A percentile compares a stretch with the other conserved stretches of the same genome.
phyloP scores from a whole-genome alignment of 352 stramenopile genomes.

The Phytophthora uliginosa region DNA sequence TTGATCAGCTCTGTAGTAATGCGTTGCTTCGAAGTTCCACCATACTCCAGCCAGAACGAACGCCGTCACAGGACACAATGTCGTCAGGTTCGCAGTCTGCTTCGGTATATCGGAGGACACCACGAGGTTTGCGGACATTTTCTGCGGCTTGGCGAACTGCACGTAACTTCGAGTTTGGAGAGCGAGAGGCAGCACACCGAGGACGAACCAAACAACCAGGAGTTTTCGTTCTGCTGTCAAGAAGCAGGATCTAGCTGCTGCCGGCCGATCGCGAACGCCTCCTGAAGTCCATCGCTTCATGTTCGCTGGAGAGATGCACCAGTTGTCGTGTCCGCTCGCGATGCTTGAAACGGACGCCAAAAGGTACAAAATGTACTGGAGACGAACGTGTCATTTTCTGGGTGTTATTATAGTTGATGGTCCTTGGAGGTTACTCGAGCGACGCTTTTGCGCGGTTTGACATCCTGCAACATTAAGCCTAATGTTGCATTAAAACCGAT shows the following conservation, averaged over 20 bases:
- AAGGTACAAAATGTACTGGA: too few species aligned
- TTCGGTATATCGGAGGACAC: background rate
- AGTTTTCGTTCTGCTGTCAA: background rate
- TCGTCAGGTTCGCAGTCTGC: slow-evolving; percentile 8
- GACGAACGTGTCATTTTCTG: too few species aligned
- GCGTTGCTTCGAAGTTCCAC: slow-evolving; percentile 25
- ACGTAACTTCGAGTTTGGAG: slow-evolving; percentile 26
- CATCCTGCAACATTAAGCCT: too few species aligned
- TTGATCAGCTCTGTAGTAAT: slow-evolving; percentile 24
- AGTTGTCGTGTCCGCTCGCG: background rate
- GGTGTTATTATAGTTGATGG: too few species aligned
- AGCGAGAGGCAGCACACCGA: slow-evolving; percentile 14
- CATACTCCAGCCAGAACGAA: slow-evolving; percentile 31
- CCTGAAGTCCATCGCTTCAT: background rate
- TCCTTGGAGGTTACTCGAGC: too few species aligned
- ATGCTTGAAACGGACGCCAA: background rate
- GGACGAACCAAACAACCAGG: background rate
- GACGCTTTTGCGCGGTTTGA: too few species aligned
- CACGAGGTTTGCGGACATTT: slow-evolving; percentile 22
- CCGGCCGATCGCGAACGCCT: background rate
- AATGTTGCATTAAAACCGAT: too few species aligned
- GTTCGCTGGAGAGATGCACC: background rate
- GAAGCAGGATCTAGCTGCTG: background rate
- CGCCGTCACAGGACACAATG: slow-evolving; percentile 14
- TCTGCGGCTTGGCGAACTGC: slow-evolving; percentile 28